Evolutionary conservation across 306 rosid genomes (phyloP).

Genomic region (Boehmeria nivea): DNA sequence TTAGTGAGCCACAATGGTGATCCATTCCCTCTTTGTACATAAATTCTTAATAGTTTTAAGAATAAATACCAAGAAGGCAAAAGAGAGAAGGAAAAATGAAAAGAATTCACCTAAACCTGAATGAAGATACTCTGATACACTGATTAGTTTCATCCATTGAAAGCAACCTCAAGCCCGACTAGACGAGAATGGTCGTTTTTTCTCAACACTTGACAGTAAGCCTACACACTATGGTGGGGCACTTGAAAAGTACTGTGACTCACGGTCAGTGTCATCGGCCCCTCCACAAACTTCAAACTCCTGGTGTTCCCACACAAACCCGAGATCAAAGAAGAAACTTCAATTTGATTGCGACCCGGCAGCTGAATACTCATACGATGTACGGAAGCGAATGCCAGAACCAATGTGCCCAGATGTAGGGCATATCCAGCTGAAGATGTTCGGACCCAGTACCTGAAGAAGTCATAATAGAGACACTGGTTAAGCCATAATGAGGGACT

Average conservation of each 20-base stretch:
- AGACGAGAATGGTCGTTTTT: too few relatives aligned
- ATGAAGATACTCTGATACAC: conserved; percentile 4
- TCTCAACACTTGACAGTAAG: too few relatives aligned
- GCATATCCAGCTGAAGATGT: conserved; percentile 64
- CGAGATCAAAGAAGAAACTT: conserved; percentile 24
- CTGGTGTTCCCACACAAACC: conserved; percentile 11
- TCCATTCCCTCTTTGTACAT: conserved; percentile 26
- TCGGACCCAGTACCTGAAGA: conserved; percentile 79
- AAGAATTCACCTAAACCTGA: too few relatives aligned
- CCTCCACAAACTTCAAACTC: conserved; percentile 15
- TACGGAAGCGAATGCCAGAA: conserved; percentile 67
- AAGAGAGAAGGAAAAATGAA: too few relatives aligned
- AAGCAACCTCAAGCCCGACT: conserved; percentile 18
- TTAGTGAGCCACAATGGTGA: conserved; percentile 8
- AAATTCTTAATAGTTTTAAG: too few relatives aligned
- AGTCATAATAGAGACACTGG: conserved; percentile 25
- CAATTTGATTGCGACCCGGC: conserved; percentile 40
- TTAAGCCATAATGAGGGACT: background rate
- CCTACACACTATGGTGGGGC: too few relatives aligned
- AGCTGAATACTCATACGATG: conserved; percentile 40
- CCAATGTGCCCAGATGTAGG: conserved; percentile 69
- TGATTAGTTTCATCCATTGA: conserved; percentile 20
- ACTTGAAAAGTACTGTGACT: conserved; percentile 19
- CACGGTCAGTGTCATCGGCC: conserved; percentile 19
- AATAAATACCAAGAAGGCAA: too few relatives aligned